These are phyloP conservation scores for Verticillium longisporum DNA, from an alignment of 2,329 filamentous ascomycete species.

Conservation along the genomic window DNA sequence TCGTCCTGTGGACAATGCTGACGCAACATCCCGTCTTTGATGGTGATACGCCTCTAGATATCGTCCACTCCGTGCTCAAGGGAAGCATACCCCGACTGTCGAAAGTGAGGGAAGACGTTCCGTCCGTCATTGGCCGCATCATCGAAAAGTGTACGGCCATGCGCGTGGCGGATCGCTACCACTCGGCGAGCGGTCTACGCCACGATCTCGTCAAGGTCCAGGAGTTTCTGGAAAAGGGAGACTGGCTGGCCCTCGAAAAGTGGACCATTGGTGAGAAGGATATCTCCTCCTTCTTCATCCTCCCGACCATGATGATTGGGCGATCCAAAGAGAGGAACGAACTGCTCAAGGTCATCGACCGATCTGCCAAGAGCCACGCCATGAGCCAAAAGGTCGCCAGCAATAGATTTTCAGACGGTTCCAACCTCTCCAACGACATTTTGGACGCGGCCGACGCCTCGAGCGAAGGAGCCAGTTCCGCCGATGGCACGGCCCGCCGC, in stretches of 20 bases:
- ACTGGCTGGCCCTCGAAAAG: slow-evolving; percentile 61
- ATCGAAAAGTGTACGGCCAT: slow-evolving; percentile 92
- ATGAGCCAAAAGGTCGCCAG: slow-evolving; percentile 32
- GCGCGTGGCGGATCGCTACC: slow-evolving; percentile 79
- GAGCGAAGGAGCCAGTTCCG: slow-evolving; percentile 54
- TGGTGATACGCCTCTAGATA: slow-evolving; percentile 74
- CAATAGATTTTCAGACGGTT: slow-evolving; percentile 45
- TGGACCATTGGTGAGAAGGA: slow-evolving; percentile 79
- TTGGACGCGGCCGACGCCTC: slow-evolving; percentile 45
- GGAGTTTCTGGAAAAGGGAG: slow-evolving; percentile 67
- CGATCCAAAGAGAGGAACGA: slow-evolving; percentile 64
- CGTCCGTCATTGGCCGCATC: slow-evolving; percentile 72
- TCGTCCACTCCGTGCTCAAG: slow-evolving; percentile 82
- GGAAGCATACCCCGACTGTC: slow-evolving; percentile 73
- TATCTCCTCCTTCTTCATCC: slow-evolving; percentile 84
- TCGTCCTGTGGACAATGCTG: slow-evolving; percentile 81
- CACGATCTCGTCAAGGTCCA: slow-evolving; percentile 72
- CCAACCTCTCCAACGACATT: slow-evolving; percentile 44
- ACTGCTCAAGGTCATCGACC: slow-evolving; percentile 69
- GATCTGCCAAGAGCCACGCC: slow-evolving; percentile 60
- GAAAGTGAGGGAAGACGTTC: slow-evolving; percentile 72
- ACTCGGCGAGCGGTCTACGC: slow-evolving; percentile 80
- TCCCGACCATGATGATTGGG: slow-evolving; percentile 77
- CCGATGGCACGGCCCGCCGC: slow-evolving; percentile 40
- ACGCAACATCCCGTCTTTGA: slow-evolving; percentile 76